Evolutionary conservation across 495 filamentous ascomycete genomes (phyloP).

Genomic region (Hypoxylon intermedium): DNA sequence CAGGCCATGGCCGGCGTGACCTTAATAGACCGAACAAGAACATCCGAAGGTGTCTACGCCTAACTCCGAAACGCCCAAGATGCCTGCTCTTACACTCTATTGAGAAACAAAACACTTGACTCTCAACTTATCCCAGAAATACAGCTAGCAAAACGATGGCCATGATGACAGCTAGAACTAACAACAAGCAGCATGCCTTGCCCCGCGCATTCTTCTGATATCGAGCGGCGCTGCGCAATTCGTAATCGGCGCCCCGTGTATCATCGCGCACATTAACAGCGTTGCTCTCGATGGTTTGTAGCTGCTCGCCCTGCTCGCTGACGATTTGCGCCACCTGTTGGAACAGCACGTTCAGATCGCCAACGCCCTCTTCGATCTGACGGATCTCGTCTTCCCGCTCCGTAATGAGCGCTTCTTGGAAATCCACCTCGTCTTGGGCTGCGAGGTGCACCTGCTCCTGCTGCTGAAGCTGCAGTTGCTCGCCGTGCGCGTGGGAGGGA

Average conservation of each 20-base stretch:
- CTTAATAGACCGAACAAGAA: conserved; percentile 16
- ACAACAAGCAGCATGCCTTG: conserved; percentile 88
- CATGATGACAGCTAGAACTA: conserved; percentile 90
- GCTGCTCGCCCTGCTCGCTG: conserved; percentile 84
- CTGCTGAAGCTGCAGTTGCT: conserved; percentile 70
- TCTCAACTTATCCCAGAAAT: conserved; percentile 62
- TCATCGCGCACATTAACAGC: conserved; percentile 80
- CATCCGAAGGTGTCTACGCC: conserved; percentile 1
- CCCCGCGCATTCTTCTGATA: conserved; percentile 94
- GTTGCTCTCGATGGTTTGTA: conserved; percentile 89
- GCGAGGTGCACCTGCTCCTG: conserved; percentile 83
- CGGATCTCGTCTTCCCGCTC: conserved; percentile 96
- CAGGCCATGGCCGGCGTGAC: background rate
- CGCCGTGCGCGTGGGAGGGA: conserved; percentile 44
- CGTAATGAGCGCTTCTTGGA: conserved; percentile 93
- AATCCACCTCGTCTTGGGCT: conserved; percentile 94
- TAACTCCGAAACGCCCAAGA: conserved; percentile 33
- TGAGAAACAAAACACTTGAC: background rate
- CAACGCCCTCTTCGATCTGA: conserved; percentile 94
- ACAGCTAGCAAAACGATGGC: conserved; percentile 88
- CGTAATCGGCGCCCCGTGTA: conserved; percentile 82
- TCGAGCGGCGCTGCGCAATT: conserved; percentile 79
- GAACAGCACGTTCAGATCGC: conserved; percentile 95
- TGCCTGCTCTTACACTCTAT: conserved; percentile 24
- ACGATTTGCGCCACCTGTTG: conserved; percentile 97